Evolutionary conservation across 164 flowering plant species (phyloP), one percentile per base, ranked within the genome.

Genomic region (Akebia trifoliata): DNA sequence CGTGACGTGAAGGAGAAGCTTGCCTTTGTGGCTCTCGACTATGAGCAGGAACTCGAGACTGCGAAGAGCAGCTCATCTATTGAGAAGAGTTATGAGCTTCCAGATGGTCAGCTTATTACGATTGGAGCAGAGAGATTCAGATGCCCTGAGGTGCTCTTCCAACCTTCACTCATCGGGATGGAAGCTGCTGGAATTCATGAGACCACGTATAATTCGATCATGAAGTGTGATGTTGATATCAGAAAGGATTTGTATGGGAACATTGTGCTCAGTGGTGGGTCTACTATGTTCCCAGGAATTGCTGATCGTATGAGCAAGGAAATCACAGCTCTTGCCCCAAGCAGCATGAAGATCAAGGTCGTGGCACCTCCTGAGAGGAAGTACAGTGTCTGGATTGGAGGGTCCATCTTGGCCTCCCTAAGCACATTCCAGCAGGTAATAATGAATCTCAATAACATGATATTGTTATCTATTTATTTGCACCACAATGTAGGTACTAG

Each of bases 241-340:
- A 82, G 90, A 76, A 84, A 82, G 59, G 90, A 84, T 60, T 55
- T 84, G 26, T 84, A 84, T 22, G 84, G 90, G 0, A 86, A 86
- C 74, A 82, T 86, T 49, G 90, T 86, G 9, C 90, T 86, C 62
- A 81, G 87, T 72, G 94, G 94, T 68, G 94, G 94, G 21, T 71
- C 94, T 6, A 86, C 94, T 52, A 86, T 86, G 94, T 86, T 86
- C 73, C 78, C 90, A 0, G 87, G 90, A 14, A 84, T 86, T 70
- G 90, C 90, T 46, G 94, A 86, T 63, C 72, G 94, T 56, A 86
- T 86, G 90, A 86, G 90, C 82, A 86, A 84, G 76, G 94, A 86
- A 61, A 86, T 86, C 39, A 72, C 94, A 21, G 93, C 90, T 0
- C 72, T 85, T 2, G 92, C 92, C 6, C 92, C 92, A 24, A 85